These are phyloP conservation scores for Fusarium penzigii DNA, from an alignment of 2,329 filamentous ascomycete genomes.

Conservation along the genomic window DNA sequence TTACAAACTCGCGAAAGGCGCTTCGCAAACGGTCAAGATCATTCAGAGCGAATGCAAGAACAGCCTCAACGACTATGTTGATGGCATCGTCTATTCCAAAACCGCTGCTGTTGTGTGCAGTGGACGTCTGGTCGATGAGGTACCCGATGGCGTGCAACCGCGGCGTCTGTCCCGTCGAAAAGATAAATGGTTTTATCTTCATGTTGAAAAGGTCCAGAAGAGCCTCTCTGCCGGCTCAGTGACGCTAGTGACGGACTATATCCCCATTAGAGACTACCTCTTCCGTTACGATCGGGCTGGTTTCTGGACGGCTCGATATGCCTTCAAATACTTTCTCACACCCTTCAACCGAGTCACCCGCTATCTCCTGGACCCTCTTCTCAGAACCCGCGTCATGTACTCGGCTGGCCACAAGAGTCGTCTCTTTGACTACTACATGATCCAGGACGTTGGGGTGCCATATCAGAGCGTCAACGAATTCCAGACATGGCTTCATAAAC, in stretches of 20 bases:
- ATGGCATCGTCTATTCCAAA: conserved; percentile 65
- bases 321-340: conserved; percentile 63
- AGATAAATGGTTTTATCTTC: conserved; percentile 76
- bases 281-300: conserved; percentile 71
- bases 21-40: conserved; percentile 39
- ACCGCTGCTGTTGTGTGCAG: conserved; percentile 60
- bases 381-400: conserved; percentile 67
- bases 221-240: conserved; percentile 21
- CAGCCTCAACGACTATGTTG: conserved; percentile 62
- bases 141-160: conserved; percentile 36
- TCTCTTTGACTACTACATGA: conserved; percentile 59
- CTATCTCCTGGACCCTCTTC: conserved; percentile 60
- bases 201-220: conserved; percentile 51
- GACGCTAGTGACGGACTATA: conserved; percentile 47
- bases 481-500: conserved; percentile 47
- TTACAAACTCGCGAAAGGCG: conserved; percentile 50
- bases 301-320: conserved; percentile 66
- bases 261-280: conserved; percentile 66
- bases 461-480: conserved; percentile 46
- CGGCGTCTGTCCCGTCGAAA: conserved; percentile 55
- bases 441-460: conserved; percentile 63
- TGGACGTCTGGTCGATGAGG: conserved; percentile 55
- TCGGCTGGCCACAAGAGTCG: conserved; percentile 64
- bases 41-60: conserved; percentile 46
- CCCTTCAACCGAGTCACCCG: conserved; percentile 67